phyloP scores from a whole-genome alignment of 768 basidiomycete species.

The Suillus subluteus region DNA sequence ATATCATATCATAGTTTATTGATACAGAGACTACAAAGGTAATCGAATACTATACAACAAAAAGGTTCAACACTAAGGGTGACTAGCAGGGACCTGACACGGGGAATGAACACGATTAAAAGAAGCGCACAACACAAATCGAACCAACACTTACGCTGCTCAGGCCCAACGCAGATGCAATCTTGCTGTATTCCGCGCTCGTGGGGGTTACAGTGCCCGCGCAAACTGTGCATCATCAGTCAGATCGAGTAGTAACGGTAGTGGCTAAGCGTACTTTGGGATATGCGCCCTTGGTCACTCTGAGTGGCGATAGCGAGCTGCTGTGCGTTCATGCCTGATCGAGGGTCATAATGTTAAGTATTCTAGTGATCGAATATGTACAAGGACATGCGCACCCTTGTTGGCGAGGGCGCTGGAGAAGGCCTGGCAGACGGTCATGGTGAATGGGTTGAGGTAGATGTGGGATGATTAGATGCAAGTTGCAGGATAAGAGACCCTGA shows the following conservation, averaged over 20 bases:
- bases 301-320: not conserved
- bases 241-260: not conserved
- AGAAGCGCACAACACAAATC: not conserved
- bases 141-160: slow-evolving; percentile 20
- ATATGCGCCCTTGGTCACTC: not conserved
- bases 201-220: slow-evolving; percentile 47
- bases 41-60: not conserved
- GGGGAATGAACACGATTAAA: not conserved
- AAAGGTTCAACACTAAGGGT: not conserved
- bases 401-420: not conserved
- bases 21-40: not conserved
- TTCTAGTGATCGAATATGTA: not conserved
- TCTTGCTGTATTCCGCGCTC: slow-evolving; percentile 48
- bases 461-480: slow-evolving; percentile 1
- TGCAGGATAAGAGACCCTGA: slow-evolving; percentile 4
- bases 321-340: not conserved
- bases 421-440: slow-evolving; percentile 1
- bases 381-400: not conserved
- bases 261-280: not conserved
- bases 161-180: slow-evolving; percentile 45
- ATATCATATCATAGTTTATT: not conserved
- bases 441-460: slow-evolving; percentile 1
- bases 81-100: not conserved
- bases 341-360: not conserved
- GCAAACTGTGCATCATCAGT: slow-evolving; percentile 44